Evolutionary conservation across 371 early-diverging fungal genomes (phyloP).

Genomic region (Mucor irregularis): DNA sequence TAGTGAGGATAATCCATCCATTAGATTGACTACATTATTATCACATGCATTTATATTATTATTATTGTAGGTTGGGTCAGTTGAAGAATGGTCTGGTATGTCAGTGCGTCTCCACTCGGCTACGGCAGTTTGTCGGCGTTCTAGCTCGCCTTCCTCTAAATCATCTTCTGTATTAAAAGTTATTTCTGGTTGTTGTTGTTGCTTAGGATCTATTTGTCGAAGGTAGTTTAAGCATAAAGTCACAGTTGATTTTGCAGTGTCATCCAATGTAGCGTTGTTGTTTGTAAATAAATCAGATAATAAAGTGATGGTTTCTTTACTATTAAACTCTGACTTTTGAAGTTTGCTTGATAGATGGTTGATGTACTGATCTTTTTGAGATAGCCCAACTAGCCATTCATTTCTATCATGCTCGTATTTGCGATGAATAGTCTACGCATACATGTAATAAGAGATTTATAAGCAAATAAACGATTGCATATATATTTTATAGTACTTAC

Average conservation of each 20-base stretch:
- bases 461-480: not conserved
- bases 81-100: constrained; percentile 20
- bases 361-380: constrained; percentile 59
- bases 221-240: constrained; percentile 48
- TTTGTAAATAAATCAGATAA: constrained; percentile 38
- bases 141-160: constrained; percentile 47
- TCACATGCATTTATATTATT: constrained; percentile 6
- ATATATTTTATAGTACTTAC: constrained; percentile 17
- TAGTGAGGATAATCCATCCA: constrained; percentile 26
- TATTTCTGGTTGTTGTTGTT: not conserved
- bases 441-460: not conserved
- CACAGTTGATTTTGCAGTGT: constrained; percentile 31
- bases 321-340: constrained; percentile 52
- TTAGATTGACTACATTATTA: constrained; percentile 20
- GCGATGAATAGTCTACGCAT: constrained; percentile 46
- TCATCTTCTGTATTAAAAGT: constrained; percentile 22
- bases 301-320: constrained; percentile 52
- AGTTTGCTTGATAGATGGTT: constrained; percentile 51
- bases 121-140: constrained; percentile 41
- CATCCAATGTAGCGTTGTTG: not conserved
- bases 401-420: constrained; percentile 59
- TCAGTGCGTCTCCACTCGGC: constrained; percentile 33
- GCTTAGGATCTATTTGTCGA: constrained; percentile 28
- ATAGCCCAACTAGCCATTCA: constrained; percentile 55
- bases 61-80: not conserved